Conservation (phyloP, 2,329 filamentous ascomycete genomes). For the Alternaria ethzedia region DNA sequence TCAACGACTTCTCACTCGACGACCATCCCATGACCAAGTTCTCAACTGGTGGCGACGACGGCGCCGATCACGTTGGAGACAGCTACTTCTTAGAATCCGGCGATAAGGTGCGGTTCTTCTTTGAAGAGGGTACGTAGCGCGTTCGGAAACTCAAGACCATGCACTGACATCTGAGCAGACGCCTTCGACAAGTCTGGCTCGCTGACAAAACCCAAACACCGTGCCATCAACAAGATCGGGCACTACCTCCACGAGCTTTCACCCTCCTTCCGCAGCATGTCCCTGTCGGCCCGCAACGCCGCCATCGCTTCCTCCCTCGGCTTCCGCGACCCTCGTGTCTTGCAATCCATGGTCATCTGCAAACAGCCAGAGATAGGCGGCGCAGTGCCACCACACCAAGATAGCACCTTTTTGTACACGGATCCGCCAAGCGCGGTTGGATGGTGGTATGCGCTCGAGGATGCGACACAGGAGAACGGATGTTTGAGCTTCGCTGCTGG, state of each 20-base stretch:
- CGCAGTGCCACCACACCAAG: conserved; percentile 88
- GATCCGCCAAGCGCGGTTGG: conserved; percentile 87
- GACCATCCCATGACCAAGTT: conserved; percentile 94
- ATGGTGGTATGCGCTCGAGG: conserved; percentile 97
- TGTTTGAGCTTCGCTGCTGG: conserved; percentile 87
- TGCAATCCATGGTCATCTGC: conserved; percentile 98
- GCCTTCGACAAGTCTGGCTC: conserved; percentile 72
- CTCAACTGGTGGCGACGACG: conserved; percentile 76
- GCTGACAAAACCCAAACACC: conserved; percentile 78
- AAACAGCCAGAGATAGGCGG: conserved; percentile 97
- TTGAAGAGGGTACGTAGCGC: conserved; percentile 70
- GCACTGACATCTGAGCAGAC: conserved; percentile 55
- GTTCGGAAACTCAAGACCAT: background rate
- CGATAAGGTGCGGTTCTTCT: conserved; percentile 95
- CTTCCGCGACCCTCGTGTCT: conserved; percentile 75
- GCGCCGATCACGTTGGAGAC: conserved; percentile 82
- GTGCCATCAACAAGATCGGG: conserved; percentile 76
- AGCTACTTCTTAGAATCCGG: conserved; percentile 90
- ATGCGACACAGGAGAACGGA: conserved; percentile 84
- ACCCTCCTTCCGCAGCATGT: conserved; percentile 57
- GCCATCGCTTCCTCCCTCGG: conserved; percentile 74
- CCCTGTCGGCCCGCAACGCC: conserved; percentile 61
- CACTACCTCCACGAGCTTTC: conserved; percentile 58
- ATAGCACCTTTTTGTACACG: conserved; percentile 91
- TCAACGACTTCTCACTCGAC: conserved; percentile 76